Conservation (phyloP, 768 basidiomycete species). For the Podaxis sp. region DNA sequence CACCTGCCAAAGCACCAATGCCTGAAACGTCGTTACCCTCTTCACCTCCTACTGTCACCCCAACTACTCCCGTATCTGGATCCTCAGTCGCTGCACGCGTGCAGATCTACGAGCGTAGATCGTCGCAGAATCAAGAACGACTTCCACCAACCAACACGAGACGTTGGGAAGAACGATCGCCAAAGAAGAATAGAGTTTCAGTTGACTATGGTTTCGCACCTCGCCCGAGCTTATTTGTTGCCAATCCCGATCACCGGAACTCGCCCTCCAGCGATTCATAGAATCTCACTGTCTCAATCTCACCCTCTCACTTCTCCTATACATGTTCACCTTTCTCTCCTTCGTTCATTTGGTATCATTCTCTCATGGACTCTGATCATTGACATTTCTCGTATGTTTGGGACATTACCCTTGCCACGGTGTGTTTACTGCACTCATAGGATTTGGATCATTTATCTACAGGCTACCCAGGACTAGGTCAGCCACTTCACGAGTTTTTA, state of each 20-base stretch:
- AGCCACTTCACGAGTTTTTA: constrained; percentile 1
- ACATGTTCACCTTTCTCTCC: neutral
- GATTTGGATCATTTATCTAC: neutral
- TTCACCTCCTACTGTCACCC: constrained; percentile 13
- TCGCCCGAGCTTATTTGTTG: constrained; percentile 61
- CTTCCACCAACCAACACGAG: constrained; percentile 36
- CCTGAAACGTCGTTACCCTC: neutral
- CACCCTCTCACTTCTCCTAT: neutral
- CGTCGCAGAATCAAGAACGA: constrained; percentile 42
- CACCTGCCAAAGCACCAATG: constrained; percentile 2
- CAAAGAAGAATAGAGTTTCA: constrained; percentile 30
- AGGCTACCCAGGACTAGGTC: neutral
- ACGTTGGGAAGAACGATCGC: constrained; percentile 33
- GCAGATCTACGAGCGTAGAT: constrained; percentile 51
- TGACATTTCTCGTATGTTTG: neutral
- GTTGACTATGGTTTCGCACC: constrained; percentile 66
- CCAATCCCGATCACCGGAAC: constrained; percentile 56
- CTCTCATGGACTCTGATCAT: neutral
- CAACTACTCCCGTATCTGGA: constrained; percentile 18
- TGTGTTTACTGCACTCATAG: neutral
- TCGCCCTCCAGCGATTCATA: constrained; percentile 10
- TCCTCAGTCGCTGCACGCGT: constrained; percentile 47
- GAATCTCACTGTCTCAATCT: constrained; percentile 11
- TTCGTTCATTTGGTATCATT: neutral
- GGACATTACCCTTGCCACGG: neutral